Base-by-base conservation (phyloP, 192 early-diverging fungal species). In the Cladochytrium replicatum region DNA sequence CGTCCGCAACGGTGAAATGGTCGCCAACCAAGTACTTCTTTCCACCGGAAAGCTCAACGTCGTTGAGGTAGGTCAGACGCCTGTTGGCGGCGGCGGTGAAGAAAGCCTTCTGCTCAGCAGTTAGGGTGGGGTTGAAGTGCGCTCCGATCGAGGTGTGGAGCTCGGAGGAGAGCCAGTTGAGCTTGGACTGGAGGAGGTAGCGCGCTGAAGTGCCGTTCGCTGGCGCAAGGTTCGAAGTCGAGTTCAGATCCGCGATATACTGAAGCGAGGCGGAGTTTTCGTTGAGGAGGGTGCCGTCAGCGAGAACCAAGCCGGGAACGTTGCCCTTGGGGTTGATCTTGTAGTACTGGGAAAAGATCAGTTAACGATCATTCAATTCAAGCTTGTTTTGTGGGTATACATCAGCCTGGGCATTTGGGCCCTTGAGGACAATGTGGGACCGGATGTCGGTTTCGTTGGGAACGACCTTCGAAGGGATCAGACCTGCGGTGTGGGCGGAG, bases 311-410 rank as follows among this genome's bases (percentile, higher is more conserved):
- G 0, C 57, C 30, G 6, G 60, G 60, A 0, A 62, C 59, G 37
- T 62, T 62, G 30, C 60, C 60, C 41, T 62, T 62, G 19, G 60
- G 60, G 42, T 62, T 62, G 48, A 62, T 38, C 29, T 48, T 30
- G 42, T 32, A 52, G 28, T 28, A 62, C 24, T 62, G 57, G 9
- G 37, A 7, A 4, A n/a, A n/a, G n/a, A n/a, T n/a, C n/a, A n/a
- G n/a, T n/a, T n/a, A n/a, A n/a, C n/a, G n/a, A n/a, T n/a, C n/a
- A n/a, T n/a, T n/a, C n/a, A n/a, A n/a, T n/a, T n/a, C n/a, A n/a
- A n/a, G n/a, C n/a, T n/a, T n/a, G n/a, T n/a, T n/a, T n/a, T n/a
- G n/a, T n/a, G n/a, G n/a, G n/a, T n/a, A n/a, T n/a, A n/a, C n/a
- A n/a, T n/a, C n/a, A n/a, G n/a, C n/a, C n/a, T 57, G 57, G 3